Conservation (phyloP, 352 stramenopile species). For the Phytophthora cactorum region DNA sequence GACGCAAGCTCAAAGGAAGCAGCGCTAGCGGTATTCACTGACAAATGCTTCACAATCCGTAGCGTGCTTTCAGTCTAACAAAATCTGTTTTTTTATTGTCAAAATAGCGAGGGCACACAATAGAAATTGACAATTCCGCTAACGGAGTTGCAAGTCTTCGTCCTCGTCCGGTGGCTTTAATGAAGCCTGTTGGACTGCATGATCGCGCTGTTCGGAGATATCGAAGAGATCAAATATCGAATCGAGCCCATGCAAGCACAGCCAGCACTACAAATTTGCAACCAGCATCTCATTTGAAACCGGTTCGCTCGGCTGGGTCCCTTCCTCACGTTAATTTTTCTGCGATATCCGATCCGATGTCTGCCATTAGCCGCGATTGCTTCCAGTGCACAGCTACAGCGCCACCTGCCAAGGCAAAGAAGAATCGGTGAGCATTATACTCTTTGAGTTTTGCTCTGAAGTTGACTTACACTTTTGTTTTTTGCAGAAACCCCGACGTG, state of each 20-base stretch:
- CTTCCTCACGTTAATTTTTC: conserved; percentile 12
- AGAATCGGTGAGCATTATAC: conserved; percentile 15
- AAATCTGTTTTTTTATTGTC: conserved; percentile 1
- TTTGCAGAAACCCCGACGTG: conserved; percentile 17
- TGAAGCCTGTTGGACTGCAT: conserved; percentile 58
- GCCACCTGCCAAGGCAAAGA: conserved; percentile 14
- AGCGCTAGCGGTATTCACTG: conserved; percentile 52
- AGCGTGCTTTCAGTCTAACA: neutral
- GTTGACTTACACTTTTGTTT: neutral
- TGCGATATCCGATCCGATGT: conserved; percentile 2
- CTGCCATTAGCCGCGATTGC: conserved; percentile 57
- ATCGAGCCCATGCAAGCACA: conserved; percentile 57
- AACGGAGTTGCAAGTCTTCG: conserved; percentile 43
- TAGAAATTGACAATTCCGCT: conserved; percentile 48
- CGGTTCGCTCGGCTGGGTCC: conserved; percentile 25
- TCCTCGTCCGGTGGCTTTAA: conserved; percentile 41
- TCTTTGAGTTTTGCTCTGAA: too few relatives aligned
- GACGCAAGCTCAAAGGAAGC: conserved; percentile 72
- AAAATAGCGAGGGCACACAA: conserved; percentile 57
- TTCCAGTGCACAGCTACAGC: conserved; percentile 53
- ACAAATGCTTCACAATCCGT: neutral
- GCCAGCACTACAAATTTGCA: conserved; percentile 44
- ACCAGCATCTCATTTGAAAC: conserved; percentile 22
- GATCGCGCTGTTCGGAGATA: conserved; percentile 77
- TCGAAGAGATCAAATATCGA: conserved; percentile 65